Evolutionary conservation across 1,284 basidiomycete genomes (phyloP).

Genomic region (Malassezia sympodialis): DNA sequence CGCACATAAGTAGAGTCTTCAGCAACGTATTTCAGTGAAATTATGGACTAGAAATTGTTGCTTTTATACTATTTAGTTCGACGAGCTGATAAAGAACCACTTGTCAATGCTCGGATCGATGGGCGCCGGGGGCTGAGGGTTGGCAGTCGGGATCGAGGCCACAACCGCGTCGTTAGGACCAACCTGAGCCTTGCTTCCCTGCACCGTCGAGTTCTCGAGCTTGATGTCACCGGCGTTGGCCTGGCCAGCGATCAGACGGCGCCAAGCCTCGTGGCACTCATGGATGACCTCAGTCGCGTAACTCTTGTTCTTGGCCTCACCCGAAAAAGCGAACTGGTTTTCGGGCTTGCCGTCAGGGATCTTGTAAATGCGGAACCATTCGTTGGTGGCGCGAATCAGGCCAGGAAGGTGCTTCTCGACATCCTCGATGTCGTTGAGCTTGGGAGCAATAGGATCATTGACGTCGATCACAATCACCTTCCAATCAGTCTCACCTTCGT

Average conservation of each 20-base stretch:
- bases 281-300: constrained; percentile 98
- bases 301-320: constrained; percentile 94
- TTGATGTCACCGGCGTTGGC: constrained; percentile 35
- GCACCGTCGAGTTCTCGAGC: constrained; percentile 57
- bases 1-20: constrained; percentile 2
- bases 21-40: background rate
- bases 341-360: constrained; percentile 94
- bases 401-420: constrained; percentile 97
- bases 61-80: constrained; percentile 8
- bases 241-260: constrained; percentile 77
- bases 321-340: constrained; percentile 97
- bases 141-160: constrained; percentile 64
- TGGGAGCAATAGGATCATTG: constrained; percentile 85
- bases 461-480: constrained; percentile 70
- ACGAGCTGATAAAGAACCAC: constrained; percentile 43
- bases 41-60: background rate
- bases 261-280: constrained; percentile 98
- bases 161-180: constrained; percentile 58
- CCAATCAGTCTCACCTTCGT: constrained; percentile 47
- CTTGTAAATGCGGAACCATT: constrained; percentile 80
- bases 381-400: constrained; percentile 71
- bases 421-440: constrained; percentile 98
- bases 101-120: constrained; percentile 48
- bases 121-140: constrained; percentile 49
- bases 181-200: constrained; percentile 64